phyloP scores from a whole-genome alignment of 805 yeast species.

The Candida morakotiae region DNA sequence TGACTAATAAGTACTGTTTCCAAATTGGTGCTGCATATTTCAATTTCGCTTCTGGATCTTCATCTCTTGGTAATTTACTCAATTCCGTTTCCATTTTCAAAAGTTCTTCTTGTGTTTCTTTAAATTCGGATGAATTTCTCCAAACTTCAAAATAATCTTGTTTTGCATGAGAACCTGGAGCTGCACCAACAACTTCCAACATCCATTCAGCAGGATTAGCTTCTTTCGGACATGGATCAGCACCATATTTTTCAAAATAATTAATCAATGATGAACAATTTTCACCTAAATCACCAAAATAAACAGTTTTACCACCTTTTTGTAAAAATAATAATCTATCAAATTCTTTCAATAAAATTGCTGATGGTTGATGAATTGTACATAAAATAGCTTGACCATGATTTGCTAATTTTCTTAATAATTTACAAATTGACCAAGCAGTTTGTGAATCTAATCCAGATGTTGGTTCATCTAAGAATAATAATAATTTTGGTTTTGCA shows the following conservation, averaged over 20 bases:
- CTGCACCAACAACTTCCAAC: slow-evolving; percentile 82
- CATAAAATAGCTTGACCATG: slow-evolving; percentile 40
- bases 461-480: slow-evolving; percentile 35
- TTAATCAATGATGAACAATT: slow-evolving; percentile 53
- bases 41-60: slow-evolving; percentile 21
- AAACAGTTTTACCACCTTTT: slow-evolving; percentile 76
- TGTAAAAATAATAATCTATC: slow-evolving; percentile 68
- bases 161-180: slow-evolving; percentile 71
- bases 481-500: slow-evolving; percentile 8
- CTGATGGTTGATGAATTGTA: slow-evolving; percentile 85
- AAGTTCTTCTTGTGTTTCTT: slow-evolving; percentile 55
- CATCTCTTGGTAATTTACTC: slow-evolving; percentile 21
- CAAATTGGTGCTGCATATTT: slow-evolving; percentile 26
- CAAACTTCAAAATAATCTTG: slow-evolving; percentile 77
- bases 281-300: slow-evolving; percentile 76
- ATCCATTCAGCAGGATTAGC: slow-evolving; percentile 69
- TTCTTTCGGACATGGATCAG: slow-evolving; percentile 38
- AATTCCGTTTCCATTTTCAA: slow-evolving; percentile 59
- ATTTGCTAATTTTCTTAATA: slow-evolving; percentile 37
- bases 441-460: slow-evolving; percentile 43
- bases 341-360: slow-evolving; percentile 70
- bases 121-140: slow-evolving; percentile 63
- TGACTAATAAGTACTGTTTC: slow-evolving; percentile 30
- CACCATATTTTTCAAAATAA: slow-evolving; percentile 72
- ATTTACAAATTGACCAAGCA: slow-evolving; percentile 40